Percentiles rank a stretch among this genome's conserved stretches.
Conservation (phyloP, 768 basidiomycete genomes). For the Suillus ampliporus region DNA sequence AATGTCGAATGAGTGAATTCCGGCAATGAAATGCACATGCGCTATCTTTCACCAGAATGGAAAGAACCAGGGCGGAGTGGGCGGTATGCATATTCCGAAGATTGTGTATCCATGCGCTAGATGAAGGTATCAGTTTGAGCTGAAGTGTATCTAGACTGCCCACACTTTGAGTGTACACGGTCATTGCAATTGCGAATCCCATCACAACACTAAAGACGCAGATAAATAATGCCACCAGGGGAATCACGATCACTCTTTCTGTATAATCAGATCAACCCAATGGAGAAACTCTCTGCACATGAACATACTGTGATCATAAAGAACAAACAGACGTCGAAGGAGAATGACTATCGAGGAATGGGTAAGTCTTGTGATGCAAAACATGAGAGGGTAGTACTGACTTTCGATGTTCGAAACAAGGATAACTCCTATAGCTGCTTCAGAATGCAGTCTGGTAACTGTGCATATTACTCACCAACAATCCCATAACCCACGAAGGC, state of each 20-base stretch:
- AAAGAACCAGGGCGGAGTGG: slow-evolving; percentile 7
- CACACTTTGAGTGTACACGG: slow-evolving; percentile 2
- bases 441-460: background rate
- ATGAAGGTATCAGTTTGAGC: background rate
- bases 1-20: background rate
- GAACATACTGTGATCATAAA: slow-evolving; percentile 7
- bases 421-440: background rate
- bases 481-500: background rate
- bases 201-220: background rate
- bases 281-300: background rate
- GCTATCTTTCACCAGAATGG: slow-evolving; percentile 6
- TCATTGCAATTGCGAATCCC: slow-evolving; percentile 7
- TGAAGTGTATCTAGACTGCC: background rate
- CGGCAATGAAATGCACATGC: background rate
- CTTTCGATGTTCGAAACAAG: slow-evolving; percentile 10
- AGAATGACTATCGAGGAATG: slow-evolving; percentile 8
- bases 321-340: slow-evolving; percentile 7
- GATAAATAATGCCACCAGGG: slow-evolving; percentile 4
- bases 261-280: background rate
- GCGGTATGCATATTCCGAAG: background rate
- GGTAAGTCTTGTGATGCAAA: background rate
- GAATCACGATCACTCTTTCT: slow-evolving; percentile 6
- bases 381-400: background rate
- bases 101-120: background rate
- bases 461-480: background rate